Conservation (phyloP, 2,329 filamentous ascomycete species). For the Diaporthe capsici region DNA sequence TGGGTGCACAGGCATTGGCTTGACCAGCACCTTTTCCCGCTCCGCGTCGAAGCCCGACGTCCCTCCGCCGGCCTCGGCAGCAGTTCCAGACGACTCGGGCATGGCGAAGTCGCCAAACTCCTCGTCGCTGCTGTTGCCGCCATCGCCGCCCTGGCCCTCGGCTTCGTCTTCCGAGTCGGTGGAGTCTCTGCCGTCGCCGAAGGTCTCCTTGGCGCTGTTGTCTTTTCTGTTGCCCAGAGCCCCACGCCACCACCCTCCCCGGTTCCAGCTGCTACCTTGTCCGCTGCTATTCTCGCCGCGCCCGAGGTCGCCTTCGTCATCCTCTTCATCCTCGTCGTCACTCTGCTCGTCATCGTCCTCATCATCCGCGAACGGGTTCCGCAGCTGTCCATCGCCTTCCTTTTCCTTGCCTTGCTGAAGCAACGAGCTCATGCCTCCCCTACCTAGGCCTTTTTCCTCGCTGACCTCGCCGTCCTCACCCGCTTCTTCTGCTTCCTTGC, state of each 20-base stretch:
- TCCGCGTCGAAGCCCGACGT: slow-evolving; percentile 46
- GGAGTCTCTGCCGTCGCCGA: slow-evolving; percentile 55
- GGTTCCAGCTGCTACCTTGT: slow-evolving; percentile 51
- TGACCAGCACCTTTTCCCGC: slow-evolving; percentile 62
- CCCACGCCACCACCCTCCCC: slow-evolving; percentile 54
- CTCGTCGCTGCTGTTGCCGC: slow-evolving; percentile 67
- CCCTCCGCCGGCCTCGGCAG: slow-evolving; percentile 18
- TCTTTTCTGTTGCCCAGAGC: slow-evolving; percentile 47
- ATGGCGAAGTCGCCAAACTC: slow-evolving; percentile 80
- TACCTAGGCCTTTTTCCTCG: slow-evolving; percentile 42
- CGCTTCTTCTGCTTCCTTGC: slow-evolving; percentile 61
- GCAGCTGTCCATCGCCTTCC: slow-evolving; percentile 50
- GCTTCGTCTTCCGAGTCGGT: slow-evolving; percentile 52
- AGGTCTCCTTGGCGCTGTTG: slow-evolving; percentile 49
- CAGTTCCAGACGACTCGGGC: slow-evolving; percentile 63
- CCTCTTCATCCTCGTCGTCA: slow-evolving; percentile 66
- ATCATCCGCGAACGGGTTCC: slow-evolving; percentile 71
- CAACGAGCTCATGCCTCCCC: slow-evolving; percentile 35
- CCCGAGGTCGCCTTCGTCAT: slow-evolving; percentile 55
- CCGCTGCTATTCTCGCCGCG: slow-evolving; percentile 50
- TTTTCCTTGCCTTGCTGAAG: slow-evolving; percentile 35
- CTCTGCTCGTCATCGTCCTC: slow-evolving; percentile 64
- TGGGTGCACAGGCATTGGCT: slow-evolving; percentile 69
- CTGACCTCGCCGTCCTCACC: slow-evolving; percentile 55
- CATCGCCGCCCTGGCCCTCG: slow-evolving; percentile 64